Conservation (phyloP, 2,329 filamentous ascomycete species). For the Tolypocladium amazonense region DNA sequence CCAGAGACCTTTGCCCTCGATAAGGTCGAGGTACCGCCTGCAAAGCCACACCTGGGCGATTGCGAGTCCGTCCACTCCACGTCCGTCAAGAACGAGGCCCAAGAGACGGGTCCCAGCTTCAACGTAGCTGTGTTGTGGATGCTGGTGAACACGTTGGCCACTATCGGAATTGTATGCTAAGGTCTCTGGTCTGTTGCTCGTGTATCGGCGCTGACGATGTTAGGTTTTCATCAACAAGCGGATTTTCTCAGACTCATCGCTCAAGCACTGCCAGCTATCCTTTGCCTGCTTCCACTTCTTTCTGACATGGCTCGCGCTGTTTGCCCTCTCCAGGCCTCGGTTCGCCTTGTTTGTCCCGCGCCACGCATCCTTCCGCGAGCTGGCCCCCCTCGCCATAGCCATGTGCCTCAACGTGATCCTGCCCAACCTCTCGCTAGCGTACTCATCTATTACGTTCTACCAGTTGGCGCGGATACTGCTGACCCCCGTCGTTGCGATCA, state of each 20-base stretch:
- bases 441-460: constrained; percentile 59
- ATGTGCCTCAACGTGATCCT: constrained; percentile 63
- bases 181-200: not conserved
- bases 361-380: constrained; percentile 40
- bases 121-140: not conserved
- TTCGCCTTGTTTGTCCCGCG: constrained; percentile 50
- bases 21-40: not conserved
- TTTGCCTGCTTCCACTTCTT: constrained; percentile 62
- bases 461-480: constrained; percentile 58
- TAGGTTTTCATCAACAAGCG: constrained; percentile 60
- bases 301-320: constrained; percentile 53
- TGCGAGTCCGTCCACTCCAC: not conserved
- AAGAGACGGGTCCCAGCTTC: not conserved
- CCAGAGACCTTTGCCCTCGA: not conserved
- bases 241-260: constrained; percentile 52
- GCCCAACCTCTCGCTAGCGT: constrained; percentile 57
- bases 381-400: constrained; percentile 52
- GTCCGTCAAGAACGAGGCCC: not conserved
- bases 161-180: not conserved
- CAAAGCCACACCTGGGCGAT: not conserved
- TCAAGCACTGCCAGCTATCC: constrained; percentile 51
- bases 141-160: not conserved
- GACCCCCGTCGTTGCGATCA: constrained; percentile 54
- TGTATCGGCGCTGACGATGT: not conserved
- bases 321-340: constrained; percentile 44